Percentiles rank a stretch among this genome's conserved stretches.
phyloP scores from a whole-genome alignment of 1,139 yeast genomes.

The Hansenula anomala region DNA sequence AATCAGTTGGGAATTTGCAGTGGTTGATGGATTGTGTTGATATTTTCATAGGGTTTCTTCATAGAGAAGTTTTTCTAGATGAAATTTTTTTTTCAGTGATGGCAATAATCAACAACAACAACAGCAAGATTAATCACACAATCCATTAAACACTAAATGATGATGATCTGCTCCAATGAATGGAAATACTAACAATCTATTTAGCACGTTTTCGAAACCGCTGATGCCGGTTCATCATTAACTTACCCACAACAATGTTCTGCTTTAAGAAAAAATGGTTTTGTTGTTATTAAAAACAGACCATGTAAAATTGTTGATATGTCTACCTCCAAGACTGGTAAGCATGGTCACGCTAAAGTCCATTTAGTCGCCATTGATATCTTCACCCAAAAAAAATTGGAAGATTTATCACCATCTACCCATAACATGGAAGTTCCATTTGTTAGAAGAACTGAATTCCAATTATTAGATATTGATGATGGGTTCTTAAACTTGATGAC shows the following conservation, averaged over 20 bases:
- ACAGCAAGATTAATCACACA: no score
- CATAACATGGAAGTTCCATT: constrained; percentile 99
- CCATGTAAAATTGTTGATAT: constrained; percentile 99
- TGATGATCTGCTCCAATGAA: no score
- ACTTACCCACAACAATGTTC: constrained; percentile 99
- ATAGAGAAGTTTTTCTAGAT: no score
- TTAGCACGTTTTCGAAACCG: constrained; percentile 93
- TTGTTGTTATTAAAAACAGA: constrained; percentile 97
- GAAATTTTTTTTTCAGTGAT: no score
- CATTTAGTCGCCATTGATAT: constrained; percentile 98
- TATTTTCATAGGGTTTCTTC: no score
- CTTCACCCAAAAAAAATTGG: constrained; percentile 99
- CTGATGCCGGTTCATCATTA: constrained; percentile 97
- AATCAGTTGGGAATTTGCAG: no score
- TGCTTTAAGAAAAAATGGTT: constrained; percentile 99
- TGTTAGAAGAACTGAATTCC: constrained; percentile 92
- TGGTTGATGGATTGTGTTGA: no score
- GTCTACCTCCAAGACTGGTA: constrained; percentile 99
- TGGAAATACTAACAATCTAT: constrained; percentile 2
- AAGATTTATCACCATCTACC: constrained; percentile 99
- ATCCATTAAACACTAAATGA: no score
- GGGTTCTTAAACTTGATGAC: constrained; percentile 97
- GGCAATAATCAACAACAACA: no score
- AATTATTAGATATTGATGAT: constrained; percentile 96
- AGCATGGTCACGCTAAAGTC: constrained; percentile 99